These are phyloP conservation scores for Leccinum rimulosum DNA, from an alignment of 768 basidiomycete species.

Conservation along the genomic window DNA sequence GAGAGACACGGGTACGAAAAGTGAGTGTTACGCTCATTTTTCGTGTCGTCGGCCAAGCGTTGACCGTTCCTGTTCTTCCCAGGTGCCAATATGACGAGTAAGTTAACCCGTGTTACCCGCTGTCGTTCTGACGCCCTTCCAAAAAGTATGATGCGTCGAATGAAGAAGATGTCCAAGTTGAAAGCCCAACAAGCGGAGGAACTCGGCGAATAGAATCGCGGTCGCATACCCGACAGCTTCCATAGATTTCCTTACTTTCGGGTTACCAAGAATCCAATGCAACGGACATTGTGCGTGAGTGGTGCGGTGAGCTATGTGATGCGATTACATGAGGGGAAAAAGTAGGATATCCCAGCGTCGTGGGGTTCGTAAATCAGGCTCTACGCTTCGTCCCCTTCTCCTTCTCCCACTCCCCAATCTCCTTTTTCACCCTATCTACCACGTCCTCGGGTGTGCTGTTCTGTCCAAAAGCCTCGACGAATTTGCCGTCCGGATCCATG, in stretches of 20 bases:
- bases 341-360: constrained; percentile 1
- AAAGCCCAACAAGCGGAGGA: constrained; percentile 49
- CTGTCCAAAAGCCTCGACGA: constrained; percentile 97
- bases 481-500: constrained; percentile 93
- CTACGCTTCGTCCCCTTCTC: constrained; percentile 27
- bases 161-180: constrained; percentile 79
- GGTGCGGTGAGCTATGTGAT: constrained; percentile 15
- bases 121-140: background rate
- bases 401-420: constrained; percentile 42
- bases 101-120: constrained; percentile 32
- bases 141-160: constrained; percentile 77
- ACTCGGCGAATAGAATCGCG: constrained; percentile 29
- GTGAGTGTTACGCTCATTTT: constrained; percentile 38
- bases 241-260: constrained; percentile 9
- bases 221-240: constrained; percentile 14
- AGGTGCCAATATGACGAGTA: constrained; percentile 97
- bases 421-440: constrained; percentile 55
- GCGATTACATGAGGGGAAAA: constrained; percentile 13
- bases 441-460: constrained; percentile 68
- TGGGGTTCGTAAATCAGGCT: constrained; percentile 20
- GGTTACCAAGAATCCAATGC: background rate
- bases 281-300: constrained; percentile 9
- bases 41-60: background rate
- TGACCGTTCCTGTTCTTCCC: constrained; percentile 3
- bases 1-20: constrained; percentile 85